These are phyloP conservation scores for Lotmaria passim DNA, from an alignment of 208 protist genomes.

Conservation along the genomic window DNA sequence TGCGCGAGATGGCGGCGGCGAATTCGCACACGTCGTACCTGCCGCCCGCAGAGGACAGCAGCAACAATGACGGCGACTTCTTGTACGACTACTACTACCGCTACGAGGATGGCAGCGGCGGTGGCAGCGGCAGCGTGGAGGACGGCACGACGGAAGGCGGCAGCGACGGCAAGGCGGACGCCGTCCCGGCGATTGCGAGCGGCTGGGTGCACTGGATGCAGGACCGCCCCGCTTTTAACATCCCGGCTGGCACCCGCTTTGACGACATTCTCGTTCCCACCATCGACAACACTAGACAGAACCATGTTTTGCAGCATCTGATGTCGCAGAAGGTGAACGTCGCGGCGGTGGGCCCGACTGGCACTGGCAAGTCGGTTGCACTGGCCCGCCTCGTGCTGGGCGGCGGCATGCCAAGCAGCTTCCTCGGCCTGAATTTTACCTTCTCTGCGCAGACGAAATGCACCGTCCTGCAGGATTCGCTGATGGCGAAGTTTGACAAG, in stretches of 20 bases:
- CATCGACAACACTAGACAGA: slow-evolving; percentile 92
- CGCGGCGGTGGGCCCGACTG: slow-evolving; percentile 91
- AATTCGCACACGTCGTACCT: slow-evolving; percentile 55
- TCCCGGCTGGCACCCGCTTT: slow-evolving; percentile 71
- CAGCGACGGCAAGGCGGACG: slow-evolving; percentile 33
- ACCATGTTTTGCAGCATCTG: slow-evolving; percentile 88
- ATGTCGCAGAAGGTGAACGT: slow-evolving; percentile 82
- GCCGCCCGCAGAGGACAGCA: slow-evolving; percentile 5
- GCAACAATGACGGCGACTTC: slow-evolving; percentile 35
- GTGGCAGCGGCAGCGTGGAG: slow-evolving; percentile 13
- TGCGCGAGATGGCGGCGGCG: slow-evolving; percentile 68
- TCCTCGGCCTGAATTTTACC: slow-evolving; percentile 88
- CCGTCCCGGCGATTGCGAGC: slow-evolving; percentile 10
- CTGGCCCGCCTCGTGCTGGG: slow-evolving; percentile 84
- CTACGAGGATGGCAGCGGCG: slow-evolving; percentile 33
- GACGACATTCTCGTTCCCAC: slow-evolving; percentile 95
- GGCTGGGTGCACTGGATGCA: slow-evolving; percentile 76
- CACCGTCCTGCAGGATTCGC: slow-evolving; percentile 85
- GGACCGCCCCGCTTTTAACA: slow-evolving; percentile 46
- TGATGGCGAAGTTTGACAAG: slow-evolving; percentile 96
- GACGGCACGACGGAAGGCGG: slow-evolving; percentile 39
- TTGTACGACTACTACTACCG: slow-evolving; percentile 96
- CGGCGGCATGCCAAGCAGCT: slow-evolving; percentile 74
- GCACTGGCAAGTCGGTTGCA: slow-evolving; percentile 94
- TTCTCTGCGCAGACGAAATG: slow-evolving; percentile 95